These are phyloP conservation scores for Erythrobasidium hasegawianum DNA, from an alignment of 1,284 basidiomycete species.

Conservation along the genomic window DNA sequence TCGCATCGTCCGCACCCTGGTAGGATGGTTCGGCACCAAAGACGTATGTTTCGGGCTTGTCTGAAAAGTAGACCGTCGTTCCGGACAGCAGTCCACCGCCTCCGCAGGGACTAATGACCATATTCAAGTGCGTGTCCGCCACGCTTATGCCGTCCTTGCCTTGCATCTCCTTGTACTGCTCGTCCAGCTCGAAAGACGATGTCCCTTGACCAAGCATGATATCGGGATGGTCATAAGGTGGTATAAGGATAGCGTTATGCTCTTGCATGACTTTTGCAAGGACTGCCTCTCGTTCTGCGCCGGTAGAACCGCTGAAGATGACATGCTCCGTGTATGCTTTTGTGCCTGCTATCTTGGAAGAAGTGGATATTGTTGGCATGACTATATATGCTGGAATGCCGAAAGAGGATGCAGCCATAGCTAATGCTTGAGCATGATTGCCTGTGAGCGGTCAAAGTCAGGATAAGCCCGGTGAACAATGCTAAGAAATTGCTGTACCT, in stretches of 20 bases:
- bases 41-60: constrained; percentile 24
- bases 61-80: constrained; percentile 25
- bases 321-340: constrained; percentile 34
- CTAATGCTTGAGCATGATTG: constrained; percentile 37
- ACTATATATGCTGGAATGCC: constrained; percentile 34
- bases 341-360: constrained; percentile 33
- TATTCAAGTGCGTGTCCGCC: constrained; percentile 1
- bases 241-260: constrained; percentile 32
- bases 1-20: constrained; percentile 35
- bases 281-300: constrained; percentile 28
- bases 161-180: constrained; percentile 15
- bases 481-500: constrained; percentile 7
- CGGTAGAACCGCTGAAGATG: constrained; percentile 33
- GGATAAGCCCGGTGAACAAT: background rate
- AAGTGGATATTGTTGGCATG: constrained; percentile 31
- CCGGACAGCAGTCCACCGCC: constrained; percentile 35
- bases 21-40: constrained; percentile 33
- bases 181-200: constrained; percentile 31
- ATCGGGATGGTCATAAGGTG: constrained; percentile 35
- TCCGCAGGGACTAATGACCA: constrained; percentile 33
- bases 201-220: constrained; percentile 36
- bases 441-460: constrained; percentile 8
- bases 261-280: constrained; percentile 18
- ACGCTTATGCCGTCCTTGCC: background rate
- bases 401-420: constrained; percentile 26